Base-by-base conservation (phyloP, 2,329 filamentous ascomycete species). In the Escovopsis weberi region DNA sequence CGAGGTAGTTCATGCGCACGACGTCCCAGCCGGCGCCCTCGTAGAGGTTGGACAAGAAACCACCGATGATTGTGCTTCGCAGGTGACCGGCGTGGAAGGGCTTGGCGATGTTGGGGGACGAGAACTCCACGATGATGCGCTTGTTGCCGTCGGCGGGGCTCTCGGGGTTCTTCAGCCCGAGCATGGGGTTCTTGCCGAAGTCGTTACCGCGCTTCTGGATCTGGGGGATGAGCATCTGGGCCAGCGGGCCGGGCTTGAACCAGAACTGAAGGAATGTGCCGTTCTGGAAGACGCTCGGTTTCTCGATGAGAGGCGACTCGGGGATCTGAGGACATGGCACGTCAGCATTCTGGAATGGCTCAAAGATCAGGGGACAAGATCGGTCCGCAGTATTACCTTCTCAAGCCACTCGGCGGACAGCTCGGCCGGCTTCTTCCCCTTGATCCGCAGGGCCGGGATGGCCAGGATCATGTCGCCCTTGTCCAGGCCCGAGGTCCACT, bases 101-200 rank as follows among this genome's bases (percentile, higher is more conserved):
- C 63, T 89, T 89, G 38, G 85, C 85, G 46, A 91, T 87, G 59
- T 91, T 91, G 40, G 85, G 85, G 7, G 82, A 87, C 7, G 81
- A 86, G 61, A 89, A 91, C 55, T 91, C 85, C 53, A 91, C 74
- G 41, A 91, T 74, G 35, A 78, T 72, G 47, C 71, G 74, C 68
- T 85, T 85, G 52, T 67, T 68, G 47, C 73, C 77, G 45, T 71
- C 67, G 41, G 66, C 69, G 7, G 75, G 69, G 55, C 85, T 72
- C 19, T 67, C 63, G 33, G 73, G 69, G 54, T 86, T 77, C 49
- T 69, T 70, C 33, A 80, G 64, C 7, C 79, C 80, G 32, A 75
- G 59, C 44, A 66, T 66, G 23, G 64, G 64, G 61, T 82, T 81
- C 55, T 72, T 71, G 47, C 85, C 85, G 50, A 35, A 26, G 55